Evolutionary conservation across 2,329 filamentous ascomycete species (phyloP), one percentile per base, ranked within the genome.

Genomic region (Ophiosphaerella herpotricha): DNA sequence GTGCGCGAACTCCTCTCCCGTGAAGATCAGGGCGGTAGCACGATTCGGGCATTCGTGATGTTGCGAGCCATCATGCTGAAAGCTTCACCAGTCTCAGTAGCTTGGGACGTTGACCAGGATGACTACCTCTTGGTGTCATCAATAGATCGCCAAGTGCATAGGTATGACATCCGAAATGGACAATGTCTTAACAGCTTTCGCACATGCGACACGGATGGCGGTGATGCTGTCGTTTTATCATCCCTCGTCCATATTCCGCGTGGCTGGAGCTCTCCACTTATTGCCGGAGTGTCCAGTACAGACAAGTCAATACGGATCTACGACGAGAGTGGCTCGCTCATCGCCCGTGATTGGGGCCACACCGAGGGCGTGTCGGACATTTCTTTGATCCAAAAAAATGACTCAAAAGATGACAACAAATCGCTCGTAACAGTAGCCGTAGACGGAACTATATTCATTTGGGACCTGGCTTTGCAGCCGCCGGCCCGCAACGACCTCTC

Each of bases 241-340:
- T 89, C 89, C 0, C 79, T 99, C 26, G 85, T 85, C 2, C 84
- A 83, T 40, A 75, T 80, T 68, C 63, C 85, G 67, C 75, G 85
- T 62, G 72, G 80, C 54, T 73, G 82, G 74, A 78, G 80, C 8
- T 70, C 85, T 77, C 83, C 86, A 24, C 82, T 95, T 43, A 80
- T 99, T 43, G 81, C 94, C 14, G 92, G 91, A n/a, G 82, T 94
- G 9, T 97, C 93, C 7, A 92, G 92, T 61, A 96, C 90, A 1
- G 94, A 99, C 73, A 99, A 97, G 70, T 97, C 94, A 0, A 87
- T 99, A 48, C 82, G 94, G 32, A 78, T 99, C 13, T 99, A 99
- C 64, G 90, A 96, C 60, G 86, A 88, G 54, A 86, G 84, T 36
- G 92, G 93, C 7, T 76, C 78, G 1, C 87, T 99, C 49, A 76